phyloP scores from a whole-genome alignment of 768 basidiomycete genomes.

The Solioccasus polychromus region DNA sequence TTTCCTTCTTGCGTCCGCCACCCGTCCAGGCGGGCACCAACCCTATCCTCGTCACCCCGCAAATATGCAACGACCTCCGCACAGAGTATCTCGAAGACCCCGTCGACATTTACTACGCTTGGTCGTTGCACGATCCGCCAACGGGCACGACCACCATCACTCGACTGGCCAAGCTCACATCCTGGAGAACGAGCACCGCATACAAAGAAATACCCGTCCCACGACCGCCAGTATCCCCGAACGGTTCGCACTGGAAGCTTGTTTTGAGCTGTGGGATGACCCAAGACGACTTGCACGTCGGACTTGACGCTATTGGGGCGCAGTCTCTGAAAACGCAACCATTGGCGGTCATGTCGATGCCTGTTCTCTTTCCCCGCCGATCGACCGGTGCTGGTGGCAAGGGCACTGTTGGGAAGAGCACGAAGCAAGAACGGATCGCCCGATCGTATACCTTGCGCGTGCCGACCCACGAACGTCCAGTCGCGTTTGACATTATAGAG shows the following conservation, averaged over 20 bases:
- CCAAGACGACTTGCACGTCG: conserved; percentile 32
- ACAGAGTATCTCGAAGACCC: conserved; percentile 62
- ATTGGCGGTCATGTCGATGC: conserved; percentile 69
- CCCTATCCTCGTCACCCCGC: conserved; percentile 65
- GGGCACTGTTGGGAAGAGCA: conserved; percentile 13
- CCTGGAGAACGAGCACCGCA: conserved; percentile 61
- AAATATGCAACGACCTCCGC: conserved; percentile 86
- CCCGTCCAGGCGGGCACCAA: conserved; percentile 46
- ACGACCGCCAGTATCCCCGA: conserved; percentile 51
- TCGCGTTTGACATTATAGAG: conserved; percentile 57
- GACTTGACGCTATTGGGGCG: conserved; percentile 41
- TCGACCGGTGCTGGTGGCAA: no score
- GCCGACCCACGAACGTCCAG: neutral
- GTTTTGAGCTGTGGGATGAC: conserved; percentile 45
- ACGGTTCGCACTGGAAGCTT: no score
- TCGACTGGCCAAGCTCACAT: conserved; percentile 63
- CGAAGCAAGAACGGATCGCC: conserved; percentile 69
- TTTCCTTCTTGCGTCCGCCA: conserved; percentile 88
- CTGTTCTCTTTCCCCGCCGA: conserved; percentile 45
- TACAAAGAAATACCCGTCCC: conserved; percentile 77
- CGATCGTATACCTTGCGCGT: conserved; percentile 17
- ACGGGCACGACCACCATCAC: conserved; percentile 38
- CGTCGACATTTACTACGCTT: conserved; percentile 69
- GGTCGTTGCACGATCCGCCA: conserved; percentile 49
- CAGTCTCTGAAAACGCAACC: conserved; percentile 41